Base-by-base conservation (phyloP, 768 basidiomycete genomes). In the Pulveroboletus sp. region DNA sequence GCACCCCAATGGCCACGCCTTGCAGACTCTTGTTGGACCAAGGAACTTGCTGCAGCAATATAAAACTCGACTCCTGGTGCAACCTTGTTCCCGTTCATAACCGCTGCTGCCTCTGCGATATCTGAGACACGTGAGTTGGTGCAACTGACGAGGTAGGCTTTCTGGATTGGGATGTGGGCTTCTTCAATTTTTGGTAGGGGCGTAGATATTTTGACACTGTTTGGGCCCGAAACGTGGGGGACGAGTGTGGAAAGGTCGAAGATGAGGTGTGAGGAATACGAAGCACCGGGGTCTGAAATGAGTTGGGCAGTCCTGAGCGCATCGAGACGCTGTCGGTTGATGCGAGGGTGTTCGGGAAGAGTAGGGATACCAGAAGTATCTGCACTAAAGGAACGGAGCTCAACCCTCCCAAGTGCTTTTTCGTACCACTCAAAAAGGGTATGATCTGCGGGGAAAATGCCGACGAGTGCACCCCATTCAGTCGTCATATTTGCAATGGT, bases 401-500 rank as follows among this genome's bases (percentile, higher is more conserved):
- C 88, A 35, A 87, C 75, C 68, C 84, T 90, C 53, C 75, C 75
- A 52, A 95, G 68, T 12, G 79, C 73, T 5, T 72, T 70, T 37
- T 90, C 87, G 65, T 98, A 99, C 94, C 94, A 99, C 23, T 80
- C 68, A 31, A 94, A 62, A 17, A 94, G 78, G 9, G 80, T 83
- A 17, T 82, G 75, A 62, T 99, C 97, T 6, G 91, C 85, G 0
- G 95, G 94, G 74, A 99, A 98, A 7, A 97, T 83, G 27, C 97
- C 97, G 8, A 82, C 94, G 2, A 99, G 79, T 3, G 97, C 97
- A 37, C 97, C 97, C 97, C 97, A 99, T 69, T 99, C 97, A 25
- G 97, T 98, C 6, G 97, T 98, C 97, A 98, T 99, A 68, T 99
- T 98, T n/a, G 94, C 76, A 56, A 98, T 98, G 0, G 95, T 94